phyloP scores from a whole-genome alignment of 1,284 basidiomycete genomes.

The Malassezia arunalokei region DNA sequence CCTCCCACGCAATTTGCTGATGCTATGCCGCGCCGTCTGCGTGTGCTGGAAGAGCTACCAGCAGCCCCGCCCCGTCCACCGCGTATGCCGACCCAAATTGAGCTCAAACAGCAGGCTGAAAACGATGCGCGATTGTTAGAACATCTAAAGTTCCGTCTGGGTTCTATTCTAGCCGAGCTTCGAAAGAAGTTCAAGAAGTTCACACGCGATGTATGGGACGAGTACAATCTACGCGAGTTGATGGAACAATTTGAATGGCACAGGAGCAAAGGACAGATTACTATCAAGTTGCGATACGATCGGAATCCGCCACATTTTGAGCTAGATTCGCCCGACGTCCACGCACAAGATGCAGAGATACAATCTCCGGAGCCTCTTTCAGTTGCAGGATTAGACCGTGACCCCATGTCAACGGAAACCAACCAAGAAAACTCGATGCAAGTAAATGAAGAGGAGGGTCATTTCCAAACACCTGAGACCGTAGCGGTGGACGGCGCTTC shows the following conservation, averaged over 20 bases:
- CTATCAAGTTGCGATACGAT: constrained; percentile 60
- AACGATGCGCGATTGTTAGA: constrained; percentile 68
- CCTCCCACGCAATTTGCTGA: constrained; percentile 85
- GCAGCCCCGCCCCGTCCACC: constrained; percentile 82
- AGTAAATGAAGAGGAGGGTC: neutral
- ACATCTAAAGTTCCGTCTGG: constrained; percentile 71
- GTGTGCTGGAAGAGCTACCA: constrained; percentile 72
- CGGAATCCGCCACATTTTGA: constrained; percentile 25
- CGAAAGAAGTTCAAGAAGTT: constrained; percentile 89
- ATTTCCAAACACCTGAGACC: neutral
- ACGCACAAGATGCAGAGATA: neutral
- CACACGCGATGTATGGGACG: constrained; percentile 59
- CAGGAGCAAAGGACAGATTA: constrained; percentile 32
- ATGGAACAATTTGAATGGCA: constrained; percentile 40
- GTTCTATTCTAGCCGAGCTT: constrained; percentile 73
- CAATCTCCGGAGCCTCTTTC: neutral
- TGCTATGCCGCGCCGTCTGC: constrained; percentile 67
- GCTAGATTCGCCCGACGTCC: neutral
- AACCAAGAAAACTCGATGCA: neutral
- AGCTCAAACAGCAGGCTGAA: constrained; percentile 70
- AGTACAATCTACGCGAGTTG: constrained; percentile 46
- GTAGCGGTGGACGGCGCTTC: neutral
- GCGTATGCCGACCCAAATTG: constrained; percentile 65
- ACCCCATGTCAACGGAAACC: neutral
- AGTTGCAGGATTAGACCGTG: neutral